Percentiles rank a stretch among this genome's conserved stretches.
Conservation (phyloP, 2,329 filamentous ascomycete genomes). For the Fusarium sp. region DNA sequence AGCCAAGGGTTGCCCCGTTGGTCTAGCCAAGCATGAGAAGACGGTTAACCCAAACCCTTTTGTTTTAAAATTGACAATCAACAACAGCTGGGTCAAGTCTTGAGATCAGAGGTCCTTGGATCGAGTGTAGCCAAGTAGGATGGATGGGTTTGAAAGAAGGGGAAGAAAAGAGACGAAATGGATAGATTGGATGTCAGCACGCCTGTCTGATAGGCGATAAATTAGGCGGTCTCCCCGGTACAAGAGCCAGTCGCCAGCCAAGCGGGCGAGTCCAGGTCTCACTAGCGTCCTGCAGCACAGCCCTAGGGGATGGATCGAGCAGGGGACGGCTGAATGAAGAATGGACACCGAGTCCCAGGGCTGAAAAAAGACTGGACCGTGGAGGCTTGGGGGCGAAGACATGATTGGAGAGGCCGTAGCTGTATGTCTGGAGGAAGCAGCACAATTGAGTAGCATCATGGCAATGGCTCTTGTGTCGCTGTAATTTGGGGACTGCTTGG, state of each 20-base stretch:
- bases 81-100: neutral
- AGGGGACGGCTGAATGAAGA: conserved; percentile 9
- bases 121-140: neutral
- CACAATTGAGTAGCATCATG: conserved; percentile 3
- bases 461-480: neutral
- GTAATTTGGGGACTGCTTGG: conserved; percentile 8
- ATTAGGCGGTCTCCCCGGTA: conserved; percentile 14
- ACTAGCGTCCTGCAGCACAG: conserved; percentile 37
- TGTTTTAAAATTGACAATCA: neutral
- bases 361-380: conserved; percentile 18
- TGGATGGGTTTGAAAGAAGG: neutral
- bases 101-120: neutral
- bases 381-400: conserved; percentile 12
- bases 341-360: conserved; percentile 15
- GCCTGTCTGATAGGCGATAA: conserved; percentile 39
- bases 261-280: conserved; percentile 30
- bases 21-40: conserved; percentile 13
- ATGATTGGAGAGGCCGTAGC: conserved; percentile 26
- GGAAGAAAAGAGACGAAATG: conserved; percentile 26
- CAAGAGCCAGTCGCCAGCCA: conserved; percentile 26
- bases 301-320: conserved; percentile 32
- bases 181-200: conserved; percentile 39
- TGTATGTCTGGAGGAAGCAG: neutral
- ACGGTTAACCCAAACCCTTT: neutral
- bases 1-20: conserved; percentile 21